Base-by-base conservation (phyloP, 2,329 filamentous ascomycete species). In the Talaromyces atroroseus region DNA sequence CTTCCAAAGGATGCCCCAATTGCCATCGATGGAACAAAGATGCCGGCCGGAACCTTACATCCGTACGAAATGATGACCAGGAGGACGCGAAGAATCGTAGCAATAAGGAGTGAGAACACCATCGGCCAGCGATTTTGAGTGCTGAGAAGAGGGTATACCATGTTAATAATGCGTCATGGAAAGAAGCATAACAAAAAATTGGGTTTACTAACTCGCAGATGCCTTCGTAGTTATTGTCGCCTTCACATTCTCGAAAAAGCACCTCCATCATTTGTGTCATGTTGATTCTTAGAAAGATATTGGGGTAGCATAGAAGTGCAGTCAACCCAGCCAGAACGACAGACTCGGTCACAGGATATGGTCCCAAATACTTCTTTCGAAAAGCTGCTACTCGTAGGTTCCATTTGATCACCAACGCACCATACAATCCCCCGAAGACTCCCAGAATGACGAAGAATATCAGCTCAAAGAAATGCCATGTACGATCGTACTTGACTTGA, bases 191-290 rank as follows among this genome's bases (percentile, higher is more conserved):
- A 32, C 10, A 42, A 52, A 42, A 21, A 24, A 55, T 16, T 8
- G 29, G 36, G 12, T 20, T 32, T 42, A 36, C 78, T 71, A 74
- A 82, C 70, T 96, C 89, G 80, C 94, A 99, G 16, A 99, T 82
- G 5, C 89, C 89, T 61, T 95, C 84, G 64, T 96, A 96, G 67
- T 92, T 90, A 69, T 95, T 88, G 20, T 81, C 86, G 5, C 88
- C 90, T 67, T 95, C 90, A 64, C 94, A 99, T 69, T 99, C 94
- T 14, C 89, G 81, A 71, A 99, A 99, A 11, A 99, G 76, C 61
- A 96, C 95, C 70, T 97, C 92, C 94, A 99, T 97, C 76, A 91
- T 96, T 76, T 97, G 92, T 0, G 94, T 96, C 94, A 99, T 97
- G 73, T 99, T 95, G 65, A 97, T 96, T 55, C 90, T 82, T 56